phyloP scores from a whole-genome alignment of 164 flowering plant species.

The Aristolochia fimbriata region DNA sequence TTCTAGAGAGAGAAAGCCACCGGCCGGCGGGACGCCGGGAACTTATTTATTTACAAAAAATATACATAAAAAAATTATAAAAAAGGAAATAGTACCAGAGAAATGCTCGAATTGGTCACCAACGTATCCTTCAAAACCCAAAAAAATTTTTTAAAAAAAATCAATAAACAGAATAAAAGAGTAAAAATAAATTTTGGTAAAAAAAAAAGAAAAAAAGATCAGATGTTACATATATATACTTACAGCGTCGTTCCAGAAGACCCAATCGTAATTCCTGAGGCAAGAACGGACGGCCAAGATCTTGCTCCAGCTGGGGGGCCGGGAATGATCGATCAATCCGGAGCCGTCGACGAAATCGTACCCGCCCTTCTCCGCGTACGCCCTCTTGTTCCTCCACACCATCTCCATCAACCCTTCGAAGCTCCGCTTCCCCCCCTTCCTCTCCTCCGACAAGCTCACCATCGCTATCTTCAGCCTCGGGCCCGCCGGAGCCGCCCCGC shows the following conservation, averaged over 20 bases:
- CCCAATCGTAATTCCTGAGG: constrained; percentile 12
- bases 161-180: background rate
- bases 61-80: background rate
- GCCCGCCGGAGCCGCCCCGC: background rate
- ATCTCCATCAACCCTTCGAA: constrained; percentile 12
- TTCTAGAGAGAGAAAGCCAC: background rate
- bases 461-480: constrained; percentile 7
- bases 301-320: constrained; percentile 19
- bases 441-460: constrained; percentile 10
- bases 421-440: background rate
- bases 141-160: background rate
- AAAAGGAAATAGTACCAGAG: constrained; percentile 4
- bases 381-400: constrained; percentile 8
- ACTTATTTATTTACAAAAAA: background rate
- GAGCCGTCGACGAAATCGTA: constrained; percentile 10
- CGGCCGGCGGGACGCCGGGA: background rate
- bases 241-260: constrained; percentile 18
- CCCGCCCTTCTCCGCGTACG: constrained; percentile 10
- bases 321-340: constrained; percentile 5
- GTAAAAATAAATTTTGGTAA: background rate
- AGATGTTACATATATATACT: background rate
- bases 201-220: background rate
- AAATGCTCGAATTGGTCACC: constrained; percentile 12
- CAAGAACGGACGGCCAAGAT: constrained; percentile 10
- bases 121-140: constrained; percentile 11